phyloP scores from a whole-genome alignment of 306 rosid species.

The Quercus berberidifolia region DNA sequence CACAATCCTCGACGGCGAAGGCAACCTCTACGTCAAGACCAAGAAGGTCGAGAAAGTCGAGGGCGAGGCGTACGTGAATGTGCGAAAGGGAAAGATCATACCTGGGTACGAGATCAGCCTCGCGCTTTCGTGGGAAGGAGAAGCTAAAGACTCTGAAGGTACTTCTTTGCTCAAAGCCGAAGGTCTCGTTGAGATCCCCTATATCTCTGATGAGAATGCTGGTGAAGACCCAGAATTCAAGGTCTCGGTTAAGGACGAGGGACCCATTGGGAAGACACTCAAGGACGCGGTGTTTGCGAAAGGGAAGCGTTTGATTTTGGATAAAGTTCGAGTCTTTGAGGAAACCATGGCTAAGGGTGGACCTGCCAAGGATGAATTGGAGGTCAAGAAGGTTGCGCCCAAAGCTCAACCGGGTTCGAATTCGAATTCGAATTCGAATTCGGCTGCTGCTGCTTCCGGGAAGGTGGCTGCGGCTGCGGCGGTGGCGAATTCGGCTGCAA shows the following conservation, averaged over 20 bases:
- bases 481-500: background rate
- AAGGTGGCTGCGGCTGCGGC: background rate
- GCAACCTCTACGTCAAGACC: constrained; percentile 46
- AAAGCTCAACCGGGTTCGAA: constrained; percentile 20
- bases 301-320: constrained; percentile 75
- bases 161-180: constrained; percentile 61
- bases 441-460: too few species aligned
- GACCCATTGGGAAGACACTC: constrained; percentile 59
- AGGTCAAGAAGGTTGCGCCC: constrained; percentile 46
- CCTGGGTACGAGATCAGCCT: constrained; percentile 89
- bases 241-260: constrained; percentile 75
- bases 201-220: constrained; percentile 90
- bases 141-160: constrained; percentile 61
- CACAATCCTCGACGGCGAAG: constrained; percentile 66
- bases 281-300: constrained; percentile 79
- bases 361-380: constrained; percentile 79
- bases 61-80: constrained; percentile 89
- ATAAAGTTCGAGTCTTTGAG: constrained; percentile 74
- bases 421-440: too few species aligned
- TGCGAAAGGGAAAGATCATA: constrained; percentile 88
- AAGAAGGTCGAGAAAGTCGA: constrained; percentile 55
- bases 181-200: constrained; percentile 82
- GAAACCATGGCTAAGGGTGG: constrained; percentile 85
- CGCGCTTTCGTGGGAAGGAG: constrained; percentile 74
- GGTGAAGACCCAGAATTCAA: constrained; percentile 89